Percentiles rank a stretch among this genome's conserved stretches.
phyloP scores from a whole-genome alignment of 2,329 filamentous ascomycete genomes.

The Talaromyces sp. region DNA sequence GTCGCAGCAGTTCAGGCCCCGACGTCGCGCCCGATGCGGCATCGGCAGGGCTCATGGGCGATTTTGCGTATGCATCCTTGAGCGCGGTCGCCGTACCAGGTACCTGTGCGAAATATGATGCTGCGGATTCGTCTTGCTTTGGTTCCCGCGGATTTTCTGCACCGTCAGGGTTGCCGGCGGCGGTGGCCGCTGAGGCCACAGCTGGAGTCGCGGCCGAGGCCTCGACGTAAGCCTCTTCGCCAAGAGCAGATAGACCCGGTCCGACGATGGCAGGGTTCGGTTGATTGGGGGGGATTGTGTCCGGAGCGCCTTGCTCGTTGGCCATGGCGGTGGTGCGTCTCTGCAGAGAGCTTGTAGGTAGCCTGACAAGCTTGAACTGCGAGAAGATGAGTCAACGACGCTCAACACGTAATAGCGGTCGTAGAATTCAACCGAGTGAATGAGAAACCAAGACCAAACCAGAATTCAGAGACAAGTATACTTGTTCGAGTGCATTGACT shows the following conservation, averaged over 20 bases:
- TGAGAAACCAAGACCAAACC: not conserved
- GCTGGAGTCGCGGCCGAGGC: constrained; percentile 31
- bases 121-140: constrained; percentile 22
- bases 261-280: constrained; percentile 19
- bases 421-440: not conserved
- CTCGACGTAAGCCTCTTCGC: constrained; percentile 27
- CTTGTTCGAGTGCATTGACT: not conserved
- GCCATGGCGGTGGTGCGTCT: constrained; percentile 14
- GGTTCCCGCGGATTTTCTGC: constrained; percentile 16
- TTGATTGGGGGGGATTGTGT: constrained; percentile 17
- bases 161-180: not conserved
- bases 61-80: constrained; percentile 22
- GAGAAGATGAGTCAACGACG: constrained; percentile 2
- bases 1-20: constrained; percentile 50
- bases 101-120: constrained; percentile 31
- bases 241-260: constrained; percentile 18
- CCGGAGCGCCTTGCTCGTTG: constrained; percentile 18
- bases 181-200: constrained; percentile 22
- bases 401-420: not conserved
- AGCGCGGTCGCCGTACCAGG: constrained; percentile 22
- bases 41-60: constrained; percentile 38
- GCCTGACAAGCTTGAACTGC: not conserved
- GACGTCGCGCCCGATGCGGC: constrained; percentile 45
- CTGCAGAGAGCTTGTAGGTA: constrained; percentile 4
- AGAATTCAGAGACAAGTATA: too few relatives aligned